Percentiles rank a stretch among this genome's conserved stretches.
Evolutionary conservation across 2,329 filamentous ascomycete species (phyloP).

Genomic region (Cercospora nicotianae): DNA sequence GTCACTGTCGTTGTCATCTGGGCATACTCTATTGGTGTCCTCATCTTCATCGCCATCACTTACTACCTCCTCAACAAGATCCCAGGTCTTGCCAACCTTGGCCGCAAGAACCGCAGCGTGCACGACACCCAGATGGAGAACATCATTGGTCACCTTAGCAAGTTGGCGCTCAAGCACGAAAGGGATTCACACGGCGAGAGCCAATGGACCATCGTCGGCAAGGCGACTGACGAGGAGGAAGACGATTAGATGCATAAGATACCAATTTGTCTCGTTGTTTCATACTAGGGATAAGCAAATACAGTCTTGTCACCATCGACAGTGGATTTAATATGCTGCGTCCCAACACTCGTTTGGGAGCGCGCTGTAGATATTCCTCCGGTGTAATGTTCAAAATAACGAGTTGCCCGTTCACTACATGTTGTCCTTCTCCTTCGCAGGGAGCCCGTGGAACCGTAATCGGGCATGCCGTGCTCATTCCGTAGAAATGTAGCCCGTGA

Average conservation of each 20-base stretch:
- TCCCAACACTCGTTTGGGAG: constrained; percentile 15
- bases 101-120: constrained; percentile 61
- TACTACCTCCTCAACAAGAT: constrained; percentile 64
- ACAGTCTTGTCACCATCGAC: constrained; percentile 28
- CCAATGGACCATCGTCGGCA: constrained; percentile 48
- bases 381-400: constrained; percentile 4
- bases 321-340: constrained; percentile 24
- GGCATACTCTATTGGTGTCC: constrained; percentile 66
- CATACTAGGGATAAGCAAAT: constrained; percentile 25
- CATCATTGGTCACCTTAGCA: constrained; percentile 64
- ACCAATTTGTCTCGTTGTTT: constrained; percentile 28
- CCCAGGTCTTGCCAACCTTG: constrained; percentile 60
- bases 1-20: constrained; percentile 66
- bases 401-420: background rate
- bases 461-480: background rate
- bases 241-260: constrained; percentile 46
- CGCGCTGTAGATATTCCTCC: constrained; percentile 26
- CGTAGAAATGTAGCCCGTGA: background rate
- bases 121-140: constrained; percentile 67
- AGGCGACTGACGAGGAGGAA: constrained; percentile 49
- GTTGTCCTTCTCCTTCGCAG: background rate
- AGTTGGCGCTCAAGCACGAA: constrained; percentile 63
- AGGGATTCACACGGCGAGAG: constrained; percentile 48
- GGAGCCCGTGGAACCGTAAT: background rate
- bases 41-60: constrained; percentile 64